Conservation (phyloP, 257 asterid species). For the Perilla frutescens region DNA sequence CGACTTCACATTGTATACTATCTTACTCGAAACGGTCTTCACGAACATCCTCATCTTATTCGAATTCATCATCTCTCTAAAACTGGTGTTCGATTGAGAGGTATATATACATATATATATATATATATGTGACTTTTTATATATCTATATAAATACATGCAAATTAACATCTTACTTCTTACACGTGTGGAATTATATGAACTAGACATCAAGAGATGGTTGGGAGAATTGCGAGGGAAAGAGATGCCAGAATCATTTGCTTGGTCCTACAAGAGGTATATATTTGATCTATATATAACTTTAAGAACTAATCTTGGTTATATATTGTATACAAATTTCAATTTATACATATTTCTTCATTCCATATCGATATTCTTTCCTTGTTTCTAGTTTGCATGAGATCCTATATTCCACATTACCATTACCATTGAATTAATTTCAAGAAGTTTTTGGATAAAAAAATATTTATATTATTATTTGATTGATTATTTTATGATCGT, state of each 20-base stretch:
- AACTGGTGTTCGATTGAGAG: constrained; percentile 75
- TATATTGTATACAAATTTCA: no score
- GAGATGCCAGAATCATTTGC: constrained; percentile 84
- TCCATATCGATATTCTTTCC: no score
- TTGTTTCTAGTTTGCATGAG: no score
- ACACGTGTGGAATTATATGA: background rate
- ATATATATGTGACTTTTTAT: background rate
- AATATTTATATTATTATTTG: no score
- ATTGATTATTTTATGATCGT: no score
- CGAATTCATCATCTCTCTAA: constrained; percentile 75
- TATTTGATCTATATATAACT: background rate
- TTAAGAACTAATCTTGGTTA: background rate
- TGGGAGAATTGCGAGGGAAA: constrained; percentile 81
- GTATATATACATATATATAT: constrained; percentile 34
- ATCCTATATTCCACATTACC: no score
- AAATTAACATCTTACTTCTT: background rate
- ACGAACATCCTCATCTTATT: constrained; percentile 89
- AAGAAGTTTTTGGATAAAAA: no score
- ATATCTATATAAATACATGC: background rate
- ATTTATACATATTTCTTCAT: no score
- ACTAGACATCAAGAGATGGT: constrained; percentile 85
- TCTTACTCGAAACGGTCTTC: constrained; percentile 63
- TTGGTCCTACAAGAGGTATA: constrained; percentile 89
- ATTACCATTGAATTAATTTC: no score
- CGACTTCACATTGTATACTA: constrained; percentile 76